These are phyloP conservation scores for Eucalyptus guilfoylei DNA, from an alignment of 345 rosid species.

Conservation along the genomic window DNA sequence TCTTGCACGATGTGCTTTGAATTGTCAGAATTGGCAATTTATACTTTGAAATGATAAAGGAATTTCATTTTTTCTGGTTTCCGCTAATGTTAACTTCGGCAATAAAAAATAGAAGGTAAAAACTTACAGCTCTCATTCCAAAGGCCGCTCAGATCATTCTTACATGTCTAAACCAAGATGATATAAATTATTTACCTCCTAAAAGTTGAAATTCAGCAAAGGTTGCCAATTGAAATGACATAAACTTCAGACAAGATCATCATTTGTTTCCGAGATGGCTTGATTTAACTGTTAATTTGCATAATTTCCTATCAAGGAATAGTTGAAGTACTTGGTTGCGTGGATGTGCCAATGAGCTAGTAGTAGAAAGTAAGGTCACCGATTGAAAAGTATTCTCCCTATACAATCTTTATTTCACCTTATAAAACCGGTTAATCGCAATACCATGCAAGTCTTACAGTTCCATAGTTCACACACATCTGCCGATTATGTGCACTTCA, in stretches of 20 bases:
- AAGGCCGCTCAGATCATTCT: neutral
- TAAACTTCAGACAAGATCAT: neutral
- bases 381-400: neutral
- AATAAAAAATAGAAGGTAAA: neutral
- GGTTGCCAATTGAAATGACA: neutral
- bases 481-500: fast-evolving
- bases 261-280: neutral
- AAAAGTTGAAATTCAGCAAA: too few relatives aligned
- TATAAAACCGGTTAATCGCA: too few relatives aligned
- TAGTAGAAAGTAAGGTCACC: neutral
- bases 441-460: too few relatives aligned
- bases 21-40: too few relatives aligned
- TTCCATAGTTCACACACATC: fast-evolving
- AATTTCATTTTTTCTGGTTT: too few relatives aligned
- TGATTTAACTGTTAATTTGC: too few relatives aligned
- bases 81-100: neutral
- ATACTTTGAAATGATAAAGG: too few relatives aligned
- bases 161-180: neutral
- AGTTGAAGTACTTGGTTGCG: neutral
- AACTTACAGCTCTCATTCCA: neutral
- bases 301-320: neutral
- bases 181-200: neutral
- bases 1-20: too few relatives aligned
- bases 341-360: neutral
- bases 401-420: too few relatives aligned